A percentile compares a stretch with the other conserved stretches of the same genome.
Conservation (phyloP, 345 rosid genomes). For the Populus davidiana region DNA sequence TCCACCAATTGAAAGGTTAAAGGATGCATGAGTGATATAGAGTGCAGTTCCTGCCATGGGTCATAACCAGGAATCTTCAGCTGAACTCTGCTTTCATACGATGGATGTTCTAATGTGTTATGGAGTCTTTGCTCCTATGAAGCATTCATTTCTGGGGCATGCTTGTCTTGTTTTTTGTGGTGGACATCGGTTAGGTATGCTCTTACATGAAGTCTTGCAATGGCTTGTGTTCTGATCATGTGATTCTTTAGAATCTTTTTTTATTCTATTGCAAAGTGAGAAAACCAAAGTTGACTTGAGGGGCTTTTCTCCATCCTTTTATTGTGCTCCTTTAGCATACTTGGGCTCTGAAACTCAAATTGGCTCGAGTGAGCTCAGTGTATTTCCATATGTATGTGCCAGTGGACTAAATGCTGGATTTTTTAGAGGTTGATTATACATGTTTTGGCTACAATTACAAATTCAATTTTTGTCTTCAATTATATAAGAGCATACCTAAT, state of each 20-base stretch:
- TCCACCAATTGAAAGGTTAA: constrained; percentile 28
- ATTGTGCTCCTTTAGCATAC: too few species aligned
- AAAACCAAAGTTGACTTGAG: not conserved
- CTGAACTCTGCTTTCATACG: not conserved
- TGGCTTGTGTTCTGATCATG: not conserved
- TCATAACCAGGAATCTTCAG: constrained; percentile 63
- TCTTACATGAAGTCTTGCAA: not conserved
- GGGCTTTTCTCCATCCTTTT: not conserved
- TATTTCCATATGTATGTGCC: too few species aligned
- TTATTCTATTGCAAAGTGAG: not conserved
- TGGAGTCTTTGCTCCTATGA: too few species aligned
- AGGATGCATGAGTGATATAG: constrained; percentile 60
- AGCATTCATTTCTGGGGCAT: not conserved
- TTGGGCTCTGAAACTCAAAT: not conserved
- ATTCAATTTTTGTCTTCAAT: too few species aligned
- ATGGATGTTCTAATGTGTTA: not conserved
- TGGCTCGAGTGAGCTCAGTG: too few species aligned
- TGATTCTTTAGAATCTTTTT: not conserved
- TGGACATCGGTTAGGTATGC: too few species aligned
- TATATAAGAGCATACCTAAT: not conserved
- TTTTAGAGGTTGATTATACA: too few species aligned
- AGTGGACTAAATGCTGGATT: too few species aligned
- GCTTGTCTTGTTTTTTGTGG: not conserved
- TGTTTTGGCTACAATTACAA: too few species aligned
- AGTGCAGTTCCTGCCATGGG: constrained; percentile 85